phyloP scores from a whole-genome alignment of 257 asterid genomes.

The Nicotiana sylvestris region DNA sequence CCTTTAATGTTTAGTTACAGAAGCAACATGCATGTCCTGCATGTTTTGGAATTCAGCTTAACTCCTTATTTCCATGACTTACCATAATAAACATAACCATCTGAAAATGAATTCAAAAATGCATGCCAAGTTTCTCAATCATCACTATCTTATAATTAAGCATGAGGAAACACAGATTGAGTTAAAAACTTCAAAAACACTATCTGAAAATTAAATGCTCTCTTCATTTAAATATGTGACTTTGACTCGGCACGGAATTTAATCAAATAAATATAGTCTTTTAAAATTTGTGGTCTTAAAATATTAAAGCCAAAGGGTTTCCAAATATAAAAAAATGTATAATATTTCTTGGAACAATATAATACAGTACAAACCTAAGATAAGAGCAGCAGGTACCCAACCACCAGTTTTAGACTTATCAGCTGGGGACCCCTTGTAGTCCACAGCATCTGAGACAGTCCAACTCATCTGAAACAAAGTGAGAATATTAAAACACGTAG shows the following conservation, averaged over 20 bases:
- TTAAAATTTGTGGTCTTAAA: too few species aligned
- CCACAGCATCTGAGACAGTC: slow-evolving; percentile 58
- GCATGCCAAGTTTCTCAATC: background rate
- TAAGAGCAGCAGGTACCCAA: slow-evolving; percentile 82
- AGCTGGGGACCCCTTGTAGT: slow-evolving; percentile 70
- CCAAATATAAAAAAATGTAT: too few species aligned
- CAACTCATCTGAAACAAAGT: slow-evolving; percentile 27
- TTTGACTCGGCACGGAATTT: too few species aligned
- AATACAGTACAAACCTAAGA: slow-evolving; percentile 50
- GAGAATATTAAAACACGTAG: background rate
- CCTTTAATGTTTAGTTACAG: background rate
- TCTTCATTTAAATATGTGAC: background rate
- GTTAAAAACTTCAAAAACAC: background rate
- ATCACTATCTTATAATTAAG: too few species aligned
- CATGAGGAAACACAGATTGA: too few species aligned
- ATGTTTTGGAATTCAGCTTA: background rate
- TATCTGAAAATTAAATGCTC: too few species aligned
- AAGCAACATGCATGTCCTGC: background rate
- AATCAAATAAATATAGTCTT: too few species aligned
- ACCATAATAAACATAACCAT: background rate
- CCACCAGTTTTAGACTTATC: slow-evolving; percentile 77
- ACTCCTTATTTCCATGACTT: background rate
- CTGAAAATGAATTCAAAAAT: too few species aligned
- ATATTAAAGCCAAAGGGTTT: too few species aligned
- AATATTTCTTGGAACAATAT: too few species aligned